Percentiles rank a stretch among this genome's conserved stretches.
phyloP scores from a whole-genome alignment of 1,284 basidiomycete genomes.

The Microbotryum intermedium region DNA sequence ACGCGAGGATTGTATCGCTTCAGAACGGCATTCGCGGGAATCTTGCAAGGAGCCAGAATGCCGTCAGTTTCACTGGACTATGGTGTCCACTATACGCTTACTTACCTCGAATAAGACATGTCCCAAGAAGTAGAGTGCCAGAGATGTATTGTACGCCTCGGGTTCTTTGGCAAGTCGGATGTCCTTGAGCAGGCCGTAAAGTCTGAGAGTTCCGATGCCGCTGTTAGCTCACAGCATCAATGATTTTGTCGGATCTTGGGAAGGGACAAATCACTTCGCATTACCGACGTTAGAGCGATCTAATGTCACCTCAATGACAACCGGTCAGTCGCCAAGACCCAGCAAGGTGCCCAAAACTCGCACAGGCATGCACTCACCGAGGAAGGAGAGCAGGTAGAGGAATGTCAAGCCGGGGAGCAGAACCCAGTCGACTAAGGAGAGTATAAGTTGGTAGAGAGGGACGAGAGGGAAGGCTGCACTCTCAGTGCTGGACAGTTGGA shows the following conservation, averaged over 20 bases:
- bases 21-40: slow-evolving; percentile 32
- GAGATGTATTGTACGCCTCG: slow-evolving; percentile 13
- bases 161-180: slow-evolving; percentile 6
- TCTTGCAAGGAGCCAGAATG: too few relatives aligned
- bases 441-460: background rate
- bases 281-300: slow-evolving; percentile 8
- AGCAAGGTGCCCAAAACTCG: too few relatives aligned
- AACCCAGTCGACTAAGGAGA: slow-evolving; percentile 7
- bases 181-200: slow-evolving; percentile 15
- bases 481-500: background rate
- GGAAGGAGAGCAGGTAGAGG: slow-evolving; percentile 17
- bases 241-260: too few relatives aligned
- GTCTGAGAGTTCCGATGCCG: too few relatives aligned
- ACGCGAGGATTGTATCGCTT: slow-evolving; percentile 52
- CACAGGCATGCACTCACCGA: too few relatives aligned
- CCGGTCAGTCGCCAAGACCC: too few relatives aligned
- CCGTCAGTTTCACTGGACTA: too few relatives aligned
- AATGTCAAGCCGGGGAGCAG: slow-evolving; percentile 22
- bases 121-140: slow-evolving; percentile 13
- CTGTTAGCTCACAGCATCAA: too few relatives aligned
- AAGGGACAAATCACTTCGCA: too few relatives aligned
- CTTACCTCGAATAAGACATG: slow-evolving; percentile 28
- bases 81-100: too few relatives aligned
- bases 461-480: background rate
- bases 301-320: too few relatives aligned